Evolutionary conservation across 2,329 filamentous ascomycete species (phyloP).

Genomic region (Ophiostoma ulmi): DNA sequence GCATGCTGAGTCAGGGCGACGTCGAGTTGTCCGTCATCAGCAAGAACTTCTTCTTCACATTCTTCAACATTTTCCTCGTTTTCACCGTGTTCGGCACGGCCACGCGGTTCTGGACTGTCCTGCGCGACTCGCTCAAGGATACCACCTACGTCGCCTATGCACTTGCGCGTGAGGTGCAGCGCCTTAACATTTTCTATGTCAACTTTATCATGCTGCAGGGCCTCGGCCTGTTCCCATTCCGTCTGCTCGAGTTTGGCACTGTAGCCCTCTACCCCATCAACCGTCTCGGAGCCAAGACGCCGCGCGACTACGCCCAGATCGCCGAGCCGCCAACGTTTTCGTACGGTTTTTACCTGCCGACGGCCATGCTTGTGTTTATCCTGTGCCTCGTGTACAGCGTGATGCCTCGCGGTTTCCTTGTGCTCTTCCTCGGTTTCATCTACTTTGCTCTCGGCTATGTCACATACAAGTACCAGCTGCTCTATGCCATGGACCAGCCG

Average conservation of each 20-base stretch:
- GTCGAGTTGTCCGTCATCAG: slow-evolving; percentile 92
- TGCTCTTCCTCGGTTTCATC: slow-evolving; percentile 73
- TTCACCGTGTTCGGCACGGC: slow-evolving; percentile 86
- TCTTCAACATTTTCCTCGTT: slow-evolving; percentile 97
- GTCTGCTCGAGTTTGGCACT: slow-evolving; percentile 82
- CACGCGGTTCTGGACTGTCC: slow-evolving; percentile 62
- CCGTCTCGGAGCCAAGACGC: slow-evolving; percentile 74
- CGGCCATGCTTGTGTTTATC: slow-evolving; percentile 87
- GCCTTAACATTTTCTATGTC: slow-evolving; percentile 77
- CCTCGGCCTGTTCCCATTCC: slow-evolving; percentile 87
- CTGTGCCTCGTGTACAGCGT: slow-evolving; percentile 94
- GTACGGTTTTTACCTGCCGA: slow-evolving; percentile 93
- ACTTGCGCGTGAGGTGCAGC: slow-evolving; percentile 69
- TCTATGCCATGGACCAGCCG: slow-evolving; percentile 97
- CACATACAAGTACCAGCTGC: slow-evolving; percentile 92
- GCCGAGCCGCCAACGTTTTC: slow-evolving; percentile 80
- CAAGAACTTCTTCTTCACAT: slow-evolving; percentile 99
- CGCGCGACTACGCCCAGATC: slow-evolving; percentile 80
- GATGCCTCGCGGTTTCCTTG: slow-evolving; percentile 69
- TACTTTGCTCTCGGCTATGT: slow-evolving; percentile 84
- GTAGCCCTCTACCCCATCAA: slow-evolving; percentile 78
- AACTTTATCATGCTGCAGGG: slow-evolving; percentile 93
- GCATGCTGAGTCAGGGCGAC: slow-evolving; percentile 91
- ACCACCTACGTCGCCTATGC: slow-evolving; percentile 70
- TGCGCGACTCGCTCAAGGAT: slow-evolving; percentile 71